These are phyloP conservation scores for Betula pendula DNA, from an alignment of 306 rosid genomes.

Conservation along the genomic window DNA sequence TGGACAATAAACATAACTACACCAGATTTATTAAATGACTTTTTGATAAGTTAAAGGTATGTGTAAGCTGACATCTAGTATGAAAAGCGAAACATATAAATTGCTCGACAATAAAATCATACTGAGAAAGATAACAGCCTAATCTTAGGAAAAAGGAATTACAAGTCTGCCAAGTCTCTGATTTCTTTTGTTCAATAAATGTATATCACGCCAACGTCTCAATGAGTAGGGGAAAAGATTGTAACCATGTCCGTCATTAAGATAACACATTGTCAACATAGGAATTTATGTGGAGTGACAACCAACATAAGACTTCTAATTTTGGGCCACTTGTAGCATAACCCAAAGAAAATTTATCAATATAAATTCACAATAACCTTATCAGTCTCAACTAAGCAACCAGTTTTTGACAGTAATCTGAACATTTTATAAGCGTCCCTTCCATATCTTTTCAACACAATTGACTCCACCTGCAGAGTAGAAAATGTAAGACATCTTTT, in stretches of 20 bases:
- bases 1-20: background rate
- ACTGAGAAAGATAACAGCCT: background rate
- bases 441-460: conserved; percentile 79
- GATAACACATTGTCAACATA: background rate
- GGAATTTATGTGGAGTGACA: background rate
- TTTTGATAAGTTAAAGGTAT: background rate
- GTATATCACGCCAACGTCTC: background rate
- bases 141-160: background rate
- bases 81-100: background rate
- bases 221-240: background rate
- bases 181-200: background rate
- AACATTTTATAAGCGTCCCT: conserved; percentile 79
- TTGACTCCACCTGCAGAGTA: conserved; percentile 73
- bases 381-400: conserved; percentile 62
- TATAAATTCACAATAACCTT: conserved; percentile 47
- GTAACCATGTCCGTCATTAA: background rate
- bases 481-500: conserved; percentile 29
- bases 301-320: background rate
- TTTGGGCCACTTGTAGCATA: background rate
- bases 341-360: background rate
- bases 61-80: background rate
- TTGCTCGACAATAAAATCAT: background rate
- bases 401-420: conserved; percentile 64
- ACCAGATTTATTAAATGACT: background rate
- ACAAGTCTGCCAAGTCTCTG: background rate